Conservation (phyloP, 2,329 filamentous ascomycete genomes). For the Elsinoe fawcettii region DNA sequence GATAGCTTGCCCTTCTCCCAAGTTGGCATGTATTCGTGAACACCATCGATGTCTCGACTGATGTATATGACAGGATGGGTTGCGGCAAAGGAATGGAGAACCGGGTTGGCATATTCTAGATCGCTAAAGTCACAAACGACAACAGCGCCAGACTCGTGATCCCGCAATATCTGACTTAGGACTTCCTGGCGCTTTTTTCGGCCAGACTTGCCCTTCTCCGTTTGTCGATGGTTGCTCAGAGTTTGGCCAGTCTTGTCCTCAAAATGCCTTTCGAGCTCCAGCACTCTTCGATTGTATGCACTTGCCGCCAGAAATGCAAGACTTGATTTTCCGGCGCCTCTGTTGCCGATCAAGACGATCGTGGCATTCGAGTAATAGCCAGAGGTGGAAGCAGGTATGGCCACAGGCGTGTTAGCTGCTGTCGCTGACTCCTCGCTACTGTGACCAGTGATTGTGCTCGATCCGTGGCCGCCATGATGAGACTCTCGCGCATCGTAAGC, state of each 20-base stretch:
- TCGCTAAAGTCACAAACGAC: constrained; percentile 65
- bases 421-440: too few relatives aligned
- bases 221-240: constrained; percentile 55
- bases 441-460: too few relatives aligned
- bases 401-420: too few relatives aligned
- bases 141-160: constrained; percentile 54
- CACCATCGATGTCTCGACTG: constrained; percentile 55
- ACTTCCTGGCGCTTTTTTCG: constrained; percentile 56
- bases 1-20: constrained; percentile 49
- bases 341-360: constrained; percentile 64
- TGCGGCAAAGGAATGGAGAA: constrained; percentile 55
- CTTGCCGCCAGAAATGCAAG: constrained; percentile 67
- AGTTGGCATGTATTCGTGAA: constrained; percentile 53
- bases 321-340: constrained; percentile 68
- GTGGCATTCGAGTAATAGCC: constrained; percentile 56
- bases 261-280: constrained; percentile 64
- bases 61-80: constrained; percentile 66
- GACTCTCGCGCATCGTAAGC: constrained; percentile 9
- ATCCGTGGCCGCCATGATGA: background rate
- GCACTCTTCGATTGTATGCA: constrained; percentile 58
- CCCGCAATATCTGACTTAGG: constrained; percentile 51
- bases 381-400: constrained; percentile 21
- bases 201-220: constrained; percentile 55
- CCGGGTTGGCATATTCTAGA: constrained; percentile 57
- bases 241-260: constrained; percentile 55